phyloP scores from a whole-genome alignment of 2,329 filamentous ascomycete species.

The Botrytis hyacinthi region DNA sequence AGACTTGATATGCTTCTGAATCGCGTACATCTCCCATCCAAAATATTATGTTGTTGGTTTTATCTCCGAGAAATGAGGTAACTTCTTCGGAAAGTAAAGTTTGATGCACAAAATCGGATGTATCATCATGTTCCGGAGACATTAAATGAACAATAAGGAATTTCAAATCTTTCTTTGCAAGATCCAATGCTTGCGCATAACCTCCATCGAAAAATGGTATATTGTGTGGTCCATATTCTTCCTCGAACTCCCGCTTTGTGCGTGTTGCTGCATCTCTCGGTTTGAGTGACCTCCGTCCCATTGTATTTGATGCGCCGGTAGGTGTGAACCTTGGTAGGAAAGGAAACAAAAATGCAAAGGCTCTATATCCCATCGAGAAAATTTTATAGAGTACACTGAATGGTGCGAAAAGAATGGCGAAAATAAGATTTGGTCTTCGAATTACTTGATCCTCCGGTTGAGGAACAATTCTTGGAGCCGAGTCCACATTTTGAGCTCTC shows the following conservation, averaged over 20 bases:
- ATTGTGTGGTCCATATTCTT: slow-evolving; percentile 74
- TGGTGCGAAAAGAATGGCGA: slow-evolving; percentile 77
- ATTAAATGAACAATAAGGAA: slow-evolving; percentile 86
- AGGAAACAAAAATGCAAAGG: slow-evolving; percentile 74
- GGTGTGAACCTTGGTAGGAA: slow-evolving; percentile 69
- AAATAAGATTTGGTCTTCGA: slow-evolving; percentile 64
- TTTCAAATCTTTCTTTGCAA: slow-evolving; percentile 86
- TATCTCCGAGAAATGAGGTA: slow-evolving; percentile 69
- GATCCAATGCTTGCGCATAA: slow-evolving; percentile 86
- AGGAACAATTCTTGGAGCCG: slow-evolving; percentile 83
- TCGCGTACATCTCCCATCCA: slow-evolving; percentile 95
- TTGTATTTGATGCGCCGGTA: slow-evolving; percentile 57
- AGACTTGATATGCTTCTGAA: slow-evolving; percentile 90
- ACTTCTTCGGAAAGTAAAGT: slow-evolving; percentile 78
- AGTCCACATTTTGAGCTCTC: slow-evolving; percentile 47
- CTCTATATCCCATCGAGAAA: slow-evolving; percentile 65
- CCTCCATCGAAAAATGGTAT: slow-evolving; percentile 83
- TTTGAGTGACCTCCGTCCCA: slow-evolving; percentile 71
- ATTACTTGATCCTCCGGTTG: slow-evolving; percentile 63
- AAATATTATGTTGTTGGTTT: slow-evolving; percentile 74
- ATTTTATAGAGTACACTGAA: slow-evolving; percentile 75
- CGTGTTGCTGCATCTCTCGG: slow-evolving; percentile 84
- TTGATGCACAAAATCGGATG: slow-evolving; percentile 73
- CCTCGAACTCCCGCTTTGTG: slow-evolving; percentile 91
- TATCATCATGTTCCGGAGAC: slow-evolving; percentile 94